A percentile compares a stretch with the other conserved stretches of the same genome.
phyloP scores from a whole-genome alignment of 2,329 filamentous ascomycete genomes.

The Epicoccum sorghinum region DNA sequence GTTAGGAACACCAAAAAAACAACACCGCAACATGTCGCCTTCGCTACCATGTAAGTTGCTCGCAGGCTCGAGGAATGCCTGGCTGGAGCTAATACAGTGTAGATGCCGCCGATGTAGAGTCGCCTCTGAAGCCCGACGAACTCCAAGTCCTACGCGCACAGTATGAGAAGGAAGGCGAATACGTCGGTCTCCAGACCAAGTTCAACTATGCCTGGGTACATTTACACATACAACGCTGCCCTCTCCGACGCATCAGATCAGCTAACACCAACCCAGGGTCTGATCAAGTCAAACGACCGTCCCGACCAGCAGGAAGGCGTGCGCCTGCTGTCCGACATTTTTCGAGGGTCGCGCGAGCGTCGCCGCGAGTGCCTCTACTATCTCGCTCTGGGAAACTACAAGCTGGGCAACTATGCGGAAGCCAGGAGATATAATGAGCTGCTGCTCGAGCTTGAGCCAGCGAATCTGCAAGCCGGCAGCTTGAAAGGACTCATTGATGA shows the following conservation, averaged over 20 bases:
- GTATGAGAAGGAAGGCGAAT: constrained; percentile 96
- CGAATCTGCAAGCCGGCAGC: constrained; percentile 88
- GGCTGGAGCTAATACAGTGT: constrained; percentile 14
- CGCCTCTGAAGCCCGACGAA: constrained; percentile 88
- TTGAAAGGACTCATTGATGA: constrained; percentile 90
- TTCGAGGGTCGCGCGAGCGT: constrained; percentile 89
- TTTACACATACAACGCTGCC: constrained; percentile 24
- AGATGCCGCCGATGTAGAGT: constrained; percentile 99
- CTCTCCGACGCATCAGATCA: neutral
- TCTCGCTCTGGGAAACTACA: constrained; percentile 95
- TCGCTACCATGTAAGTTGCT: constrained; percentile 45
- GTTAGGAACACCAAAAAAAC: neutral
- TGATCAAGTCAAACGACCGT: constrained; percentile 89
- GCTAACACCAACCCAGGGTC: constrained; percentile 64
- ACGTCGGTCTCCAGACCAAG: constrained; percentile 96
- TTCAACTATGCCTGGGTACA: constrained; percentile 99
- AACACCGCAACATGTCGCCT: constrained; percentile 35
- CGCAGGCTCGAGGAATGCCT: neutral
- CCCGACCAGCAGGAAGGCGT: constrained; percentile 93
- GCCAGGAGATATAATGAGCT: constrained; percentile 94
- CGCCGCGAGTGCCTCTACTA: constrained; percentile 98
- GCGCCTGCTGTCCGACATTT: constrained; percentile 93
- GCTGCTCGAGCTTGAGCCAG: constrained; percentile 86
- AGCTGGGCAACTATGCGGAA: constrained; percentile 96
- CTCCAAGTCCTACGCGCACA: constrained; percentile 90